Evolutionary conservation across 1,284 basidiomycete species (phyloP).

Genomic region (Vanrija humicola): DNA sequence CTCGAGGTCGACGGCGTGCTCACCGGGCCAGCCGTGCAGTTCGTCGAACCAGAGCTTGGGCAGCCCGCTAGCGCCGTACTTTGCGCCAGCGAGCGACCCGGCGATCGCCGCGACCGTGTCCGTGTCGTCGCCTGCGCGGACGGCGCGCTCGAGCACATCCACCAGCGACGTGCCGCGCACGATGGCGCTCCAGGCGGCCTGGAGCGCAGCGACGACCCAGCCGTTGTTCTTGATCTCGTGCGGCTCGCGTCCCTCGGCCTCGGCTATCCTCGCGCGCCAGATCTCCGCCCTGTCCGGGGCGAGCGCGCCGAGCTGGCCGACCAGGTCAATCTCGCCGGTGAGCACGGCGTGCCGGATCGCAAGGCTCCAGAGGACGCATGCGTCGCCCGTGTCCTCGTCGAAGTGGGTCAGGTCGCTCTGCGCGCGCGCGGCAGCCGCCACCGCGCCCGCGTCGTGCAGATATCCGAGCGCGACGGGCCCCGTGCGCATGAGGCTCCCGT

Average conservation of each 20-base stretch:
- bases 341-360: conserved; percentile 4
- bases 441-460: not conserved
- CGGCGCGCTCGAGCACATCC: conserved; percentile 1
- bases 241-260: not conserved
- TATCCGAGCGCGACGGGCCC: conserved; percentile 2
- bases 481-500: conserved; percentile 5
- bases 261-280: not conserved
- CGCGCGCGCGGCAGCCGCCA: conserved; percentile 1
- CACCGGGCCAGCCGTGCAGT: conserved; percentile 3
- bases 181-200: not conserved
- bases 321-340: not conserved
- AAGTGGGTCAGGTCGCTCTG: conserved; percentile 1
- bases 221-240: not conserved
- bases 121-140: conserved; percentile 1
- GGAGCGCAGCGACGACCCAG: conserved; percentile 6
- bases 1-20: no score
- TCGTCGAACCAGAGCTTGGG: not conserved
- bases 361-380: conserved; percentile 1
- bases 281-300: not conserved
- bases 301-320: not conserved
- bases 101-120: conserved; percentile 8
- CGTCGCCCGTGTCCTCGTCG: conserved; percentile 4
- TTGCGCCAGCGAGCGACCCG: not conserved
- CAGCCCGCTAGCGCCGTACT: not conserved
- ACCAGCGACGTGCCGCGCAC: not conserved